These are phyloP conservation scores for Ophiostoma tasmaniense DNA, from an alignment of 2,329 filamentous ascomycete genomes.

Conservation along the genomic window DNA sequence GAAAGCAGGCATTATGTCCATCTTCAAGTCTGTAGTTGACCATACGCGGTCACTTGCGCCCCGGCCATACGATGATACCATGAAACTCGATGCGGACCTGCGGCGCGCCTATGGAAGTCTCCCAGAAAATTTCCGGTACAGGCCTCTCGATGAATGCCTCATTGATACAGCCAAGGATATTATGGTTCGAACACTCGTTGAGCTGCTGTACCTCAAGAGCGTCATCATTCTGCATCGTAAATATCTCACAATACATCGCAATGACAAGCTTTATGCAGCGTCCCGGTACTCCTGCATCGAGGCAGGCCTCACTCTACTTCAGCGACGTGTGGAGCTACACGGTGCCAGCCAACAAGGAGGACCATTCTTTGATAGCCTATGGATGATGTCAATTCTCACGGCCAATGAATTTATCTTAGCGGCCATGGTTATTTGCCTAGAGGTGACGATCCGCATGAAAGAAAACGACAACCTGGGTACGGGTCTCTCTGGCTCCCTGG, in stretches of 20 bases:
- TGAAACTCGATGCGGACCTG: neutral
- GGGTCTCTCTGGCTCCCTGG: neutral
- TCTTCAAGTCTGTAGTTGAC: conserved; percentile 7
- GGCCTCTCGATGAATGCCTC: conserved; percentile 19
- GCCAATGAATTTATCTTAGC: neutral
- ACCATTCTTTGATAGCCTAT: neutral
- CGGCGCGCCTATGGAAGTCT: conserved; percentile 9
- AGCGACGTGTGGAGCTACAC: neutral
- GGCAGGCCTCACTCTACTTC: neutral
- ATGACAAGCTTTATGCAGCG: neutral
- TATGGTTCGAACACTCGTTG: conserved; percentile 25
- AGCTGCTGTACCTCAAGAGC: conserved; percentile 27
- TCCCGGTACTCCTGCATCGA: neutral
- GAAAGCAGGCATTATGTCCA: conserved; percentile 24
- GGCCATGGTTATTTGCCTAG: neutral
- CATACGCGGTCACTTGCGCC: conserved; percentile 8
- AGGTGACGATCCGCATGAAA: neutral
- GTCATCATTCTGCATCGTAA: conserved; percentile 29
- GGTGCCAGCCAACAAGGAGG: neutral
- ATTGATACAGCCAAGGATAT: conserved; percentile 25
- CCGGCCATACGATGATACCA: neutral
- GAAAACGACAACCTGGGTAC: neutral
- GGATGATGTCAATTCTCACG: neutral
- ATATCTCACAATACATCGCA: neutral
- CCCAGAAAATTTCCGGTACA: neutral